These are phyloP conservation scores for Lenwebbia sp. DNA, from an alignment of 345 rosid species.

Conservation along the genomic window DNA sequence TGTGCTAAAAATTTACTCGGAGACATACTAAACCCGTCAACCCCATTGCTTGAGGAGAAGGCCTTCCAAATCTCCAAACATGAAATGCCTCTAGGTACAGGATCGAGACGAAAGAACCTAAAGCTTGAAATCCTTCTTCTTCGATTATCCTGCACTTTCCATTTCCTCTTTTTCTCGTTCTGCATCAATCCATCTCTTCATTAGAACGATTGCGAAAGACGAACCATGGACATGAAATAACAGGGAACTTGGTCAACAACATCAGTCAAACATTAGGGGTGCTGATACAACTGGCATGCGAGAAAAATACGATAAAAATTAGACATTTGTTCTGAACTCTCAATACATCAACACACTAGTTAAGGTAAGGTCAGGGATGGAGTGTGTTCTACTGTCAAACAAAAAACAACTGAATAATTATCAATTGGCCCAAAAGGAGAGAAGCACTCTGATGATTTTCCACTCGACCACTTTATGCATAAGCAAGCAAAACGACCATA, in stretches of 20 bases:
- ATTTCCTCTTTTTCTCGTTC: conserved; percentile 94
- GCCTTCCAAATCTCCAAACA: background rate
- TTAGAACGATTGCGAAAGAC: background rate
- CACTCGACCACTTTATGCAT: background rate
- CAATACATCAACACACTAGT: background rate
- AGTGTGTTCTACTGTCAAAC: background rate
- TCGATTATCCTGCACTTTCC: conserved; percentile 85
- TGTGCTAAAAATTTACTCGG: background rate
- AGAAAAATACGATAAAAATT: background rate
- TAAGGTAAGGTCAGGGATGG: background rate
- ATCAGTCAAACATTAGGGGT: background rate
- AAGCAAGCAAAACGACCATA: background rate
- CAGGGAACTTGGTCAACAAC: background rate
- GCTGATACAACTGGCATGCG: background rate
- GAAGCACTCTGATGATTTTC: background rate
- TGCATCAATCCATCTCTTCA: conserved; percentile 13
- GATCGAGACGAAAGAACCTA: background rate
- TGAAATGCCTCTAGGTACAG: background rate
- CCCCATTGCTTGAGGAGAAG: background rate
- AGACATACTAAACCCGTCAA: background rate
- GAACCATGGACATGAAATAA: background rate
- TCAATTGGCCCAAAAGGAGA: background rate
- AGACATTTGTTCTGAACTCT: background rate
- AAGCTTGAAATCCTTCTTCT: conserved; percentile 91
- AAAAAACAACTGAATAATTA: background rate